A percentile compares a stretch with the other conserved stretches of the same genome.
Conservation (phyloP, 2,329 filamentous ascomycete species). For the Periconia macrospinosa region DNA sequence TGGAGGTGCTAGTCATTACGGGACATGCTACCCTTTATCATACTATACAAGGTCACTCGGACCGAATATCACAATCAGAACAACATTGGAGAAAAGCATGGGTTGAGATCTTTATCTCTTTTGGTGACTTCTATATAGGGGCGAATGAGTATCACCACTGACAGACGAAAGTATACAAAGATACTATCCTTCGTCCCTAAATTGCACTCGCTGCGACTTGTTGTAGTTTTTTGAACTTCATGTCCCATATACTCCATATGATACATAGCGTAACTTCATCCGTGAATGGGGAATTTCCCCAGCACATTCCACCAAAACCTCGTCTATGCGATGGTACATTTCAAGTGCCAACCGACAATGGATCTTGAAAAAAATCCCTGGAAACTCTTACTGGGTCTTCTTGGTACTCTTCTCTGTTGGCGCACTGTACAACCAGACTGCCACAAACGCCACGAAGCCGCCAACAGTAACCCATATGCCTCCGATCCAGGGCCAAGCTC, state of each 20-base stretch:
- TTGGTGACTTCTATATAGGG: neutral
- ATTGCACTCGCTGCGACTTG: neutral
- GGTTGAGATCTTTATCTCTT: neutral
- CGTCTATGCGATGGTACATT: neutral
- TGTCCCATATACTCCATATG: neutral
- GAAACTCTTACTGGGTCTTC: conserved; percentile 49
- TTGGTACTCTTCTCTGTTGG: conserved; percentile 56
- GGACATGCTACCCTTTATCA: neutral
- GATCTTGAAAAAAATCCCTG: neutral
- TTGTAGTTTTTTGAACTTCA: neutral
- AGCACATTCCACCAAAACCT: neutral
- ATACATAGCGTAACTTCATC: neutral
- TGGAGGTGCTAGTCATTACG: neutral
- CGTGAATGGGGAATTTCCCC: neutral
- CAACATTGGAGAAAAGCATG: neutral
- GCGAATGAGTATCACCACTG: neutral
- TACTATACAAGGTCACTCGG: neutral
- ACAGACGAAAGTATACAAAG: neutral
- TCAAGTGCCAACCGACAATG: neutral
- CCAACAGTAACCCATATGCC: conserved; percentile 82
- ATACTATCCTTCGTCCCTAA: neutral
- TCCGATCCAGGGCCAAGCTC: conserved; percentile 91
- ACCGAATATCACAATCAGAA: neutral
- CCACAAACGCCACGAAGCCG: conserved; percentile 84
- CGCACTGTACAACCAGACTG: conserved; percentile 81